These are phyloP conservation scores for Protea cynaroides DNA, from an alignment of 164 flowering plant genomes.

Conservation along the genomic window DNA sequence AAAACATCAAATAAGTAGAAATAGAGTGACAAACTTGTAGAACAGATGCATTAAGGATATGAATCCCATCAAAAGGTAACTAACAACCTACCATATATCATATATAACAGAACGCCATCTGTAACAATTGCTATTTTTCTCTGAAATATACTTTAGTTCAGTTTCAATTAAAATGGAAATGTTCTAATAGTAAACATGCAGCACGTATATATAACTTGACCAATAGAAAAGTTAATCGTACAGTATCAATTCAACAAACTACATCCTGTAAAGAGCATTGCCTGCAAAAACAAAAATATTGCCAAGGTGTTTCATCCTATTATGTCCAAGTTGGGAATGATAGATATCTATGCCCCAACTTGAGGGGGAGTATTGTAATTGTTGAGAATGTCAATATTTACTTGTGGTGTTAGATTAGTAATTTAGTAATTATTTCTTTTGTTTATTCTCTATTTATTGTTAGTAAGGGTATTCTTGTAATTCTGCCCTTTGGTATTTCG, in stretches of 20 bases:
- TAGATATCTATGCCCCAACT: no score
- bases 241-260: background rate
- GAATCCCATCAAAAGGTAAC: background rate
- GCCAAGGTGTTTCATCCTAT: no score
- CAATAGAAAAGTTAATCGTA: background rate
- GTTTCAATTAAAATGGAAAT: background rate
- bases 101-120: background rate
- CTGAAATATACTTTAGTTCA: background rate
- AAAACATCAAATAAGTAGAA: no score
- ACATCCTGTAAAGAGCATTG: background rate
- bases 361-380: no score
- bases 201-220: background rate
- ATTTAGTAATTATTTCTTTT: no score
- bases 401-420: no score
- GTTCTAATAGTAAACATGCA: background rate
- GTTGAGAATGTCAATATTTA: no score
- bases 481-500: no score
- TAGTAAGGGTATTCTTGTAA: no score
- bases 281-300: background rate
- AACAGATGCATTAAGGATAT: background rate
- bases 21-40: no score
- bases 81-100: background rate
- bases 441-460: no score
- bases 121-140: background rate
- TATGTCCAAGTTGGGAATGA: no score